phyloP scores from a whole-genome alignment of 495 filamentous ascomycete species.

The Penicillium mononematosum region DNA sequence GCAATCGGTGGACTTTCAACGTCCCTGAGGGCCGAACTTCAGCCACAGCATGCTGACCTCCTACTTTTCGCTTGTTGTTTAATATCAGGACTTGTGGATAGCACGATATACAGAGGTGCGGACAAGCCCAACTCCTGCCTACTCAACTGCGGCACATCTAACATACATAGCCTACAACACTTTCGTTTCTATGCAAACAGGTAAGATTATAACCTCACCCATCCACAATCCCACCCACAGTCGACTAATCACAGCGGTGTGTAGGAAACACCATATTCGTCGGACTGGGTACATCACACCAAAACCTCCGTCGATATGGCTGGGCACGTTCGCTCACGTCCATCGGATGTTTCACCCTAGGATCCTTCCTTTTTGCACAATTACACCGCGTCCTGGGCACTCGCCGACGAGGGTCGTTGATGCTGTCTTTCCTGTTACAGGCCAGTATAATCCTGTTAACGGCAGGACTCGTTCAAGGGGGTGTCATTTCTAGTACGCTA shows the following conservation, averaged over 20 bases:
- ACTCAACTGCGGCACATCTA: not conserved
- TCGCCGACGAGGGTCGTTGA: constrained; percentile 46
- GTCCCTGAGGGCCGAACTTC: constrained; percentile 35
- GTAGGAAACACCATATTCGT: constrained; percentile 62
- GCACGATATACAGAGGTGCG: constrained; percentile 49
- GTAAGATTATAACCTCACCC: constrained; percentile 21
- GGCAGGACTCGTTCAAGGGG: constrained; percentile 49
- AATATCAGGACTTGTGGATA: constrained; percentile 50
- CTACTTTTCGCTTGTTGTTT: constrained; percentile 50
- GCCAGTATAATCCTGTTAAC: constrained; percentile 52
- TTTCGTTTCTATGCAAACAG: constrained; percentile 58
- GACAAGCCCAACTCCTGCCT: not conserved
- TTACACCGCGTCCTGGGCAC: constrained; percentile 32
- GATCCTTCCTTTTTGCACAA: constrained; percentile 47
- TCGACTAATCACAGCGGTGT: not conserved
- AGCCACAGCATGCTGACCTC: constrained; percentile 38
- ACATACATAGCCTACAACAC: constrained; percentile 47
- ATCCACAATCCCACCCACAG: not conserved
- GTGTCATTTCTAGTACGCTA: constrained; percentile 39
- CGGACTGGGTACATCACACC: constrained; percentile 56
- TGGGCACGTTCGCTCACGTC: constrained; percentile 59
- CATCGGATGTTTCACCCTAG: constrained; percentile 52
- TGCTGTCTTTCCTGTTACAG: constrained; percentile 56
- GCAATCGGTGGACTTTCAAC: constrained; percentile 8
- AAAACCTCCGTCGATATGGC: constrained; percentile 49